These are phyloP conservation scores for Xylaria sp. DNA, from an alignment of 2,329 filamentous ascomycete genomes.

Conservation along the genomic window DNA sequence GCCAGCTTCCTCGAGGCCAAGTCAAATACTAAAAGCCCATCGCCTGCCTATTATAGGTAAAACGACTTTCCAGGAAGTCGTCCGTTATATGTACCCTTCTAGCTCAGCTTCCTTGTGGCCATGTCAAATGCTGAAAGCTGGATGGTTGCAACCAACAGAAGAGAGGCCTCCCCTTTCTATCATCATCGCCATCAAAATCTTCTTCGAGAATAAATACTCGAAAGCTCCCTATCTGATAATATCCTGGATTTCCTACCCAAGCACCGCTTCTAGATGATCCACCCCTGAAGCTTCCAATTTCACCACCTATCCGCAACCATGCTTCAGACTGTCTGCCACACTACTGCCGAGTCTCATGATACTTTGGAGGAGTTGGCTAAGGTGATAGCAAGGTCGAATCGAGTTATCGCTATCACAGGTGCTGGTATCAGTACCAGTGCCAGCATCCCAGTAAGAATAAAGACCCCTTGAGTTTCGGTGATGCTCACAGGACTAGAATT, in stretches of 20 bases:
- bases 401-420: slow-evolving; percentile 19
- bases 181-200: slow-evolving; percentile 25
- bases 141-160: slow-evolving; percentile 24
- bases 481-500: slow-evolving; percentile 19
- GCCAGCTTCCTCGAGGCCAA: slow-evolving; percentile 20
- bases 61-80: slow-evolving; percentile 12
- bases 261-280: slow-evolving; percentile 23
- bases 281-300: slow-evolving; percentile 24
- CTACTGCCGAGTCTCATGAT: slow-evolving; percentile 21
- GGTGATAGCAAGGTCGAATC: slow-evolving; percentile 20
- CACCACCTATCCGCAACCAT: slow-evolving; percentile 20
- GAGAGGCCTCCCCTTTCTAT: slow-evolving; percentile 23
- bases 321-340: slow-evolving; percentile 20
- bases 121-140: slow-evolving; percentile 23
- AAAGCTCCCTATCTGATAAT: slow-evolving; percentile 26
- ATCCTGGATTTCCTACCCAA: slow-evolving; percentile 24
- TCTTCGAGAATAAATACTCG: slow-evolving; percentile 26
- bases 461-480: slow-evolving; percentile 1
- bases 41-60: slow-evolving; percentile 20
- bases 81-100: slow-evolving; percentile 13
- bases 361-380: slow-evolving; percentile 24
- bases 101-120: slow-evolving; percentile 16
- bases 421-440: slow-evolving; percentile 26
- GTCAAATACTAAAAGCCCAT: slow-evolving; percentile 25
- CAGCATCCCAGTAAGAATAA: slow-evolving; percentile 20